Percentiles rank a stretch among this genome's conserved stretches.
Evolutionary conservation across 805 yeast species (phyloP).

Genomic region (Blastobotrys terrestris): DNA sequence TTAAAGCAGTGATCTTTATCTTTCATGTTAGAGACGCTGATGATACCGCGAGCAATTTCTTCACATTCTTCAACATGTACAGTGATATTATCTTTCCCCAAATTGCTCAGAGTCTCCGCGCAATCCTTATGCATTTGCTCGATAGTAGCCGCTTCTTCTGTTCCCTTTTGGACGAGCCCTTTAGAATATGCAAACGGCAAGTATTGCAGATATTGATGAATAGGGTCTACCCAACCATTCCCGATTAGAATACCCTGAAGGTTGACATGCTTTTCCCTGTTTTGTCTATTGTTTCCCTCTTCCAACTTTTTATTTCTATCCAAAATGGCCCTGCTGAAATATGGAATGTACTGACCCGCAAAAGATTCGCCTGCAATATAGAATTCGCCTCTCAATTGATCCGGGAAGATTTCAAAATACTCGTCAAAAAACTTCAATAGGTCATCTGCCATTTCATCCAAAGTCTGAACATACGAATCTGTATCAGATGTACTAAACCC

Average conservation of each 20-base stretch:
- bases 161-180: slow-evolving; percentile 42
- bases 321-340: slow-evolving; percentile 61
- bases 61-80: slow-evolving; percentile 32
- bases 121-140: slow-evolving; percentile 25
- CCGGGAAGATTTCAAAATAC: slow-evolving; percentile 69
- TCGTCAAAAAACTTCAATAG: slow-evolving; percentile 59
- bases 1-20: slow-evolving; percentile 50
- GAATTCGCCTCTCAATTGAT: slow-evolving; percentile 55
- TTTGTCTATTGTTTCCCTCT: background rate
- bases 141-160: slow-evolving; percentile 15
- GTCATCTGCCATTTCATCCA: slow-evolving; percentile 49
- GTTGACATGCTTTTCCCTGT: slow-evolving; percentile 27
- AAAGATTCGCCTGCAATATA: slow-evolving; percentile 91
- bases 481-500: slow-evolving; percentile 69
- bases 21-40: slow-evolving; percentile 22
- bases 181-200: slow-evolving; percentile 61
- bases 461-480: slow-evolving; percentile 33
- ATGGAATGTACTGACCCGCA: slow-evolving; percentile 96
- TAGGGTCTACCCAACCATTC: slow-evolving; percentile 93
- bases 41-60: slow-evolving; percentile 36
- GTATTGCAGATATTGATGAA: slow-evolving; percentile 73
- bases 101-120: slow-evolving; percentile 21
- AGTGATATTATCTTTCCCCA: slow-evolving; percentile 14
- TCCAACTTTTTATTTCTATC: slow-evolving; percentile 36
- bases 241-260: slow-evolving; percentile 73